Percentiles rank a stretch among this genome's conserved stretches.
Evolutionary conservation across 208 protist genomes (phyloP).

Genomic region (Leishmania martiniquensis): DNA sequence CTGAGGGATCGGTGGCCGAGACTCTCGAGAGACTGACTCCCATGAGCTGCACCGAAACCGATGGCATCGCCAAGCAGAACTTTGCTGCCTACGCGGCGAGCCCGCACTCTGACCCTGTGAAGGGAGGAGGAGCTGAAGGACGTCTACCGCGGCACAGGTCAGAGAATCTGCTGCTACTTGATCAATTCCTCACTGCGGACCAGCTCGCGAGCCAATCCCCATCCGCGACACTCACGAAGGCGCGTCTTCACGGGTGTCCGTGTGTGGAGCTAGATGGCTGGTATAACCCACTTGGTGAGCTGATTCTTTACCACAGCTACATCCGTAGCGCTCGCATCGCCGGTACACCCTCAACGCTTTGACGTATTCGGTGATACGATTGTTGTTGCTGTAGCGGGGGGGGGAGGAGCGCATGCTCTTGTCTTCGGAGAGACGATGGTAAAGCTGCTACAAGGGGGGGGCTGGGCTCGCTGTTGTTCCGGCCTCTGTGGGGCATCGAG

Average conservation of each 20-base stretch:
- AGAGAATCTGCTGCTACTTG: slow-evolving; percentile 87
- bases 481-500: slow-evolving; percentile 45
- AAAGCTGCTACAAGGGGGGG: slow-evolving; percentile 52
- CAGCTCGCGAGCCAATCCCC: slow-evolving; percentile 82
- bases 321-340: slow-evolving; percentile 79
- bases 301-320: slow-evolving; percentile 86
- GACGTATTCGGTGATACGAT: slow-evolving; percentile 81
- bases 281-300: slow-evolving; percentile 68
- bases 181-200: slow-evolving; percentile 92
- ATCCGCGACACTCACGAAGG: slow-evolving; percentile 68
- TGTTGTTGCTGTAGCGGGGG: slow-evolving; percentile 77
- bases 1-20: slow-evolving; percentile 39
- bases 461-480: slow-evolving; percentile 62
- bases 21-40: slow-evolving; percentile 36
- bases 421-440: slow-evolving; percentile 79
- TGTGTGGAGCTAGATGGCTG: slow-evolving; percentile 91
- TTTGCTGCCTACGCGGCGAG: slow-evolving; percentile 56
- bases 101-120: slow-evolving; percentile 32
- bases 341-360: slow-evolving; percentile 69
- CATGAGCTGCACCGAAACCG: slow-evolving; percentile 42
- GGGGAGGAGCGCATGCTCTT: slow-evolving; percentile 65
- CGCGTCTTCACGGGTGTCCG: slow-evolving; percentile 72
- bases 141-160: slow-evolving; percentile 87
- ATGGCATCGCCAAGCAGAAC: slow-evolving; percentile 33
- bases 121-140: slow-evolving; percentile 39